These are phyloP conservation scores for Taiozyma sp. DNA, from an alignment of 1,139 yeast species.

Conservation along the genomic window DNA sequence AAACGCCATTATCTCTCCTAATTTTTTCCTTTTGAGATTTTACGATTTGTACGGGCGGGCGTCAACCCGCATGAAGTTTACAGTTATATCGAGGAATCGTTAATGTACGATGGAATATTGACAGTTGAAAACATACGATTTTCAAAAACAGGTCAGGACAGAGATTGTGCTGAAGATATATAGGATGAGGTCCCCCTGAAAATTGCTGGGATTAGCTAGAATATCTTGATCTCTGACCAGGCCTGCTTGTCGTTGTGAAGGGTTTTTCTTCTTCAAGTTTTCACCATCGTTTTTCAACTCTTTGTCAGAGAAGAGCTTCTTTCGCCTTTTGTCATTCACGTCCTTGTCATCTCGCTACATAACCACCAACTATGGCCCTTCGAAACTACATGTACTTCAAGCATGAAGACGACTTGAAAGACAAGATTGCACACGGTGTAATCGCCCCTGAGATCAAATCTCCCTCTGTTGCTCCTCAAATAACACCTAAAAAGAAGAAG, in stretches of 20 bases:
- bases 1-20: too few relatives aligned
- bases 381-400: conserved; percentile 42
- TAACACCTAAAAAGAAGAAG: conserved; percentile 12
- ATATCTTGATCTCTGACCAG: background rate
- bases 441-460: background rate
- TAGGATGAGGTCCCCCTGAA: background rate
- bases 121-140: background rate
- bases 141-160: background rate
- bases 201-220: background rate
- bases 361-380: conserved; percentile 34
- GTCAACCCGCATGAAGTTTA: background rate
- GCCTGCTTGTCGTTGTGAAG: background rate
- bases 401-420: conserved; percentile 31
- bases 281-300: too few relatives aligned
- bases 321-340: background rate
- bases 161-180: background rate
- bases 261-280: too few relatives aligned
- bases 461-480: background rate
- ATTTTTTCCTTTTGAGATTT: too few relatives aligned
- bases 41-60: background rate
- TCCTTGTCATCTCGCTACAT: background rate
- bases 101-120: background rate
- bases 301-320: background rate
- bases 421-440: conserved; percentile 27
- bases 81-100: background rate